Base-by-base conservation (phyloP, 1,139 yeast species). In the Taphrina confusa region DNA sequence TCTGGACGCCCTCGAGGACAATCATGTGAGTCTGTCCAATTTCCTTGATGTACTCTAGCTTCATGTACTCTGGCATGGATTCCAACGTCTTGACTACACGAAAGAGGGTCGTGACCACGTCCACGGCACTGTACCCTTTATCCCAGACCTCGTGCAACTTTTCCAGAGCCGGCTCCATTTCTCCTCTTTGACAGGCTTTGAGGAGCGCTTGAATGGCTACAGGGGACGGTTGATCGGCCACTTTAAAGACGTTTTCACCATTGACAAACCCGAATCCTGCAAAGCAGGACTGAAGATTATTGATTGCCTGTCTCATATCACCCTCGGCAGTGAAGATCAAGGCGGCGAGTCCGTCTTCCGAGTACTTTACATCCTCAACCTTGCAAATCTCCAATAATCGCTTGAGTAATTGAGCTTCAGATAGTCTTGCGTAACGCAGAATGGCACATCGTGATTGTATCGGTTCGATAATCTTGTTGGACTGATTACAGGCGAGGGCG, bases 301-400 rank as follows among this genome's bases (percentile, higher is more conserved):
- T 94, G 57, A 94, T 81, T 0, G 98, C 98, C 72, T 92, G 98
- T 73, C 99, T 82, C 98, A 94, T 92, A 71, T 92, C 99, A 61
- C 98, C 98, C 72, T 92, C 99, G 0, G 97, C 95, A 0, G 97
- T 86, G 74, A 92, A 92, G n/a, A 94, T 82, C 64, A 92, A 78
- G 0, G 98, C 98, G 67, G 90, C 91, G 40, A 92, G 75, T 0
- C 99, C 99, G 72, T 89, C 97, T 64, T 90, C 87, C 36, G 92
- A 82, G 71, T 82, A 88, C 69, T 89, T 77, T 14, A 91, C 88
- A 37, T 82, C 73, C 71, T 92, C 98, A 3, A 74, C 70, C 65
- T 84, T 79, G 50, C 85, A 80, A 23, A 92, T 81, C 68, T 89
- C 87, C 65, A 89, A 73, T 61, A 92, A 75, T 63, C 96, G 80